Base-by-base conservation (phyloP, 208 protist genomes). In the Jaenimonas drosophilae region DNA sequence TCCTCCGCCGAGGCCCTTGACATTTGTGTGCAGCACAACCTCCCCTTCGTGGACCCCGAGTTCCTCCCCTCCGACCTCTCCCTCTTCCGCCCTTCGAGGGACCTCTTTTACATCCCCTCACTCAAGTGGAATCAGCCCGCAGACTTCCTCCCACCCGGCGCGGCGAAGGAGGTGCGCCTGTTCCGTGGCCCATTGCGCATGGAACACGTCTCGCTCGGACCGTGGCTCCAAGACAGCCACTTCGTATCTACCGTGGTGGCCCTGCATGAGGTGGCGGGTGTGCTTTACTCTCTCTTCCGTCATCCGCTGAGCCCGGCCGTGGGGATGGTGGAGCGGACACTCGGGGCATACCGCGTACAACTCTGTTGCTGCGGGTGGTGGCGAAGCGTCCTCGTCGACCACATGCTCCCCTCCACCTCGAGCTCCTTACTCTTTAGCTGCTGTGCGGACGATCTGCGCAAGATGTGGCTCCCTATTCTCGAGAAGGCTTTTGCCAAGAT, bases 401-500 rank as follows among this genome's bases (percentile, higher is more conserved):
- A 75, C 33, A 70, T 55, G 16, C 38, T 80, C 23, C 70, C 70
- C n/a, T 43, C 26, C 24, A 2, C 51, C 21, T 58, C 21, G 12
- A 32, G 44, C 1, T 27, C n/a, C 20, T 38, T 26, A 11, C 54
- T 24, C 39, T 54, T 65, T 42, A 52, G 36, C 26, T 30, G 47
- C 19, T 50, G 48, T 27, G 20, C 31, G 0, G 54, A 71, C 34
- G 16, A 33, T 7, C 52, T 58, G 32, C 62, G 63, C 54, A 64
- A 84, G 53, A 16, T 76, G 38, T 84, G 75, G 75, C 42, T 62
- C n/a, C 30, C 55, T 1, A 36, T 84, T 31, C 49, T 78, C 26
- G 49, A 83, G 32, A 83, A 83, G 51, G 69, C 74, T 9, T 79
- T 74, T 47, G 72, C 72, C 19, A 84, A 84, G 51, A 11, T 76